Evolutionary conservation across 441 rosid genomes (phyloP).

Genomic region (Erodium texanum): DNA sequence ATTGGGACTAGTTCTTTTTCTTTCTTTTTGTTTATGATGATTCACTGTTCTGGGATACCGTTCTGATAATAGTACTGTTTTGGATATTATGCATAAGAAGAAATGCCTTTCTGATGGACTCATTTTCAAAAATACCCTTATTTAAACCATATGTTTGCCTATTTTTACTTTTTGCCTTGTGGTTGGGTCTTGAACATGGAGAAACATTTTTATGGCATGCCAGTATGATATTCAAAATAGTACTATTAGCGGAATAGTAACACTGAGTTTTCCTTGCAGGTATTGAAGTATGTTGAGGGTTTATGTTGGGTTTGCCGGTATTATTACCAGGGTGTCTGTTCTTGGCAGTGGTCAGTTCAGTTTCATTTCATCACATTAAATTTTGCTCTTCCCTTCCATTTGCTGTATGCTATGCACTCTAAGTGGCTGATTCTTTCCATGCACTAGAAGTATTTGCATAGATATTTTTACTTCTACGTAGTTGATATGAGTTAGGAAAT

Average conservation of each 20-base stretch:
- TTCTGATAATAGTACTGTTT: background rate
- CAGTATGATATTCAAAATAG: background rate
- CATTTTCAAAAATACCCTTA: background rate
- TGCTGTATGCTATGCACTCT: background rate
- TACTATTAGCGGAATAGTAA: background rate
- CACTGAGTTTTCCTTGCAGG: conserved; percentile 39
- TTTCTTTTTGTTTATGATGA: background rate
- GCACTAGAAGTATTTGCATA: conserved; percentile 1
- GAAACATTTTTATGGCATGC: background rate
- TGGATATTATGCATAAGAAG: background rate
- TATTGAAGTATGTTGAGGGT: conserved; percentile 83
- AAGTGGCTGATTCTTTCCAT: background rate
- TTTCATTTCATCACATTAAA: background rate
- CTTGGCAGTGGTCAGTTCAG: conserved; percentile 91
- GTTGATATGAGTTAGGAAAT: background rate
- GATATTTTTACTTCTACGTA: background rate
- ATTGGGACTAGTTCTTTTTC: background rate
- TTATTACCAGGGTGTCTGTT: conserved; percentile 89
- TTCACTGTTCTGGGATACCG: background rate
- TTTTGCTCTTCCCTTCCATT: background rate
- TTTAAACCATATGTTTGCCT: background rate
- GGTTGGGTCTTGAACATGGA: background rate
- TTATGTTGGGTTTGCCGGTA: conserved; percentile 96
- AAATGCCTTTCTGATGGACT: background rate
- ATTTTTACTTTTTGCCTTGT: background rate